Evolutionary conservation across 2,329 filamentous ascomycete genomes (phyloP).

Genomic region (Aureobasidium subglaciale): DNA sequence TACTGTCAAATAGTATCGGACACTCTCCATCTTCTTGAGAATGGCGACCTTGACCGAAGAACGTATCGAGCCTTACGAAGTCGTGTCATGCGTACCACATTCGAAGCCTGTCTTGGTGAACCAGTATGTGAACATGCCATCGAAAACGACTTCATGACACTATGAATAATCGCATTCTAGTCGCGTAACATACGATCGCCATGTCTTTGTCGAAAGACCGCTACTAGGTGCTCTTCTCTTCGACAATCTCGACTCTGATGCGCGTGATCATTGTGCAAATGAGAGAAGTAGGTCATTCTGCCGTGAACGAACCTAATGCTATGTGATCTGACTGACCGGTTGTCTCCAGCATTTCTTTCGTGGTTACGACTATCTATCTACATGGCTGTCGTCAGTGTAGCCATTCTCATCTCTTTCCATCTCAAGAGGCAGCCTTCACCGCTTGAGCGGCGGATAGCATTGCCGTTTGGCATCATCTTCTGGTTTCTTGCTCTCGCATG

Average conservation of each 20-base stretch:
- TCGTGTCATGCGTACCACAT: slow-evolving; percentile 2
- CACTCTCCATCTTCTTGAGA: too few species aligned
- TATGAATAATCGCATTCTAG: not conserved
- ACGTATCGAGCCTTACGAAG: slow-evolving; percentile 2
- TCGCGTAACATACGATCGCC: slow-evolving; percentile 28
- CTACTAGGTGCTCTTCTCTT: slow-evolving; percentile 63
- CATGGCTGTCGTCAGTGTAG: slow-evolving; percentile 81
- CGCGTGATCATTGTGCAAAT: slow-evolving; percentile 71
- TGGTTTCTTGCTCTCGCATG: slow-evolving; percentile 77
- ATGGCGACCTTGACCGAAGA: slow-evolving; percentile 3
- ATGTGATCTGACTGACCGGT: not conserved
- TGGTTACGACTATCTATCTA: slow-evolving; percentile 86
- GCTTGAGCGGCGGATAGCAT: slow-evolving; percentile 68
- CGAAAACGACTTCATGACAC: not conserved
- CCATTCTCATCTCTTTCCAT: slow-evolving; percentile 90
- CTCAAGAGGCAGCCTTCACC: slow-evolving; percentile 64
- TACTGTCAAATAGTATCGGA: too few species aligned
- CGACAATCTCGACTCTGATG: slow-evolving; percentile 67
- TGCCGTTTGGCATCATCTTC: slow-evolving; percentile 80
- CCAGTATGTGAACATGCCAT: not conserved
- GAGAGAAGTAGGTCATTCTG: slow-evolving; percentile 51
- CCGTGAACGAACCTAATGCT: not conserved
- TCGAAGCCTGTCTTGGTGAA: slow-evolving; percentile 12
- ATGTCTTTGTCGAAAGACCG: slow-evolving; percentile 54
- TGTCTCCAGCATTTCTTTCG: slow-evolving; percentile 63